Evolutionary conservation across 441 rosid species (phyloP).

Genomic region (Pelargonium myrrhifolium): DNA sequence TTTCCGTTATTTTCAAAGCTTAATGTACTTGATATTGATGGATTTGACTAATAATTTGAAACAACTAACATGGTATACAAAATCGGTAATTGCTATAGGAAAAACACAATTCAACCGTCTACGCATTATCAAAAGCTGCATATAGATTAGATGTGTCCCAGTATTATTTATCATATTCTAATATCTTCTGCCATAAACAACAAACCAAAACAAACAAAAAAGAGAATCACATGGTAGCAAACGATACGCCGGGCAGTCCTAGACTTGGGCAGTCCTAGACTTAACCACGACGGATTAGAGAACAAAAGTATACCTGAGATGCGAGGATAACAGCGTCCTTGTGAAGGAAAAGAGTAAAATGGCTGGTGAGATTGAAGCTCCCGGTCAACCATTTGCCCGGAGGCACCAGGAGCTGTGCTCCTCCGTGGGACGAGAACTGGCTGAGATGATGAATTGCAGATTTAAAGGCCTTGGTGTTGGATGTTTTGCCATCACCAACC

Average conservation of each 20-base stretch:
- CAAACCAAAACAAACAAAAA: neutral
- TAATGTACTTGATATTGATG: neutral
- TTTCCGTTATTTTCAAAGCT: neutral
- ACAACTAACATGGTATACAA: neutral
- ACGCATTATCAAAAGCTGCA: no score
- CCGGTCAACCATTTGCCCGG: constrained; percentile 20
- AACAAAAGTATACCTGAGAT: constrained; percentile 11
- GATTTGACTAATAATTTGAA: neutral
- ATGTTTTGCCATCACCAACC: constrained; percentile 14
- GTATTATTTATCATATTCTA: neutral
- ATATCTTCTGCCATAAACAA: neutral
- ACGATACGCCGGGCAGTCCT: neutral
- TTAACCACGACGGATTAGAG: neutral
- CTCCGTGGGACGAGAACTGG: constrained; percentile 13
- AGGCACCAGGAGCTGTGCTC: constrained; percentile 18
- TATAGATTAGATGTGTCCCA: no score
- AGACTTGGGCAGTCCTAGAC: neutral
- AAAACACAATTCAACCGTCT: neutral
- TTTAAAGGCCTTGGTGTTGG: constrained; percentile 18
- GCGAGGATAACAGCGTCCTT: constrained; percentile 16
- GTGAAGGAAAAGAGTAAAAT: constrained; percentile 15
- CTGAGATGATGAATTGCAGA: constrained; percentile 11
- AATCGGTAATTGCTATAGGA: neutral
- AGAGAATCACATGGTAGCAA: neutral
- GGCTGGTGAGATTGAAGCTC: constrained; percentile 21